Conservation (phyloP, 768 basidiomycete genomes). For the Lentinula raphanica region DNA sequence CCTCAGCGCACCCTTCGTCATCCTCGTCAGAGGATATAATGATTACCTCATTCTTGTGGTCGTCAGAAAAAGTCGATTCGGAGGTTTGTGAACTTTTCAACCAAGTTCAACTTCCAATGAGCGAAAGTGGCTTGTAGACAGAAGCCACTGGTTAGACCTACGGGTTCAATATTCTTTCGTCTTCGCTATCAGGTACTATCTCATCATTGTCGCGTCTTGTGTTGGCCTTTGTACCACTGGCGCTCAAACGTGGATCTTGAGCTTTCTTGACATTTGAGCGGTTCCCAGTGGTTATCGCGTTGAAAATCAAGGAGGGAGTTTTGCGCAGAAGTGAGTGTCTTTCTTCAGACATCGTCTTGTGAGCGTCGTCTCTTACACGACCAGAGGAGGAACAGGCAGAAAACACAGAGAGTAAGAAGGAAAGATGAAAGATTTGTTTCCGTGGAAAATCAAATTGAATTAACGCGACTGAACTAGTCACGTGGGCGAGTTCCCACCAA, state of each 20-base stretch:
- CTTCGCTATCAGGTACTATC: constrained; percentile 45
- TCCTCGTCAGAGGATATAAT: constrained; percentile 3
- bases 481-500: background rate
- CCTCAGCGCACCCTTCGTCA: background rate
- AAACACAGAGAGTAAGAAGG: background rate
- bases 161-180: constrained; percentile 31
- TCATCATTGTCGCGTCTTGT: constrained; percentile 14
- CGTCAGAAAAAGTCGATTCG: background rate
- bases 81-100: background rate
- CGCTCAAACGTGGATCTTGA: background rate
- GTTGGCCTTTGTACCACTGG: background rate
- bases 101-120: background rate
- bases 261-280: background rate
- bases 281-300: background rate
- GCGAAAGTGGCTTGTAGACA: background rate
- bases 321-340: background rate
- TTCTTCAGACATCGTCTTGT: background rate
- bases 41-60: background rate
- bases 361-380: background rate
- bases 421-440: background rate
- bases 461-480: background rate
- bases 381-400: background rate
- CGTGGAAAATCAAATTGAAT: background rate
- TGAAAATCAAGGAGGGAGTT: background rate
- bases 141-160: constrained; percentile 7